Conservation (phyloP, 2,329 filamentous ascomycete species). For the Fusarium phyllophilum region DNA sequence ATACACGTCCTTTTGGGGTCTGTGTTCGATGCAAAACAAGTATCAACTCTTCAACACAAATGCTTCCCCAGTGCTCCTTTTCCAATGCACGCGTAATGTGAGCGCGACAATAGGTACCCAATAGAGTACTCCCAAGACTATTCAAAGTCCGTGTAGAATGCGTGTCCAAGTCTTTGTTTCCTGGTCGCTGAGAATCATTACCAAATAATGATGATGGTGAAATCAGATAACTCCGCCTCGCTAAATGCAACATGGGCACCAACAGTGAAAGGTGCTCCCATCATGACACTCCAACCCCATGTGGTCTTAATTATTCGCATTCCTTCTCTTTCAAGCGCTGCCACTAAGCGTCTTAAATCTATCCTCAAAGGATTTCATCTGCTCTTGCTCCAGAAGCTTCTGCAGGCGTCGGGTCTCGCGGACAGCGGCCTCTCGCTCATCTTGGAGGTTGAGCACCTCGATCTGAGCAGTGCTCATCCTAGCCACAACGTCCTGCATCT, state of each 20-base stretch:
- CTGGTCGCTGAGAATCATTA: constrained; percentile 25
- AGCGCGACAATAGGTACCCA: constrained; percentile 24
- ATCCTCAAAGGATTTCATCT: constrained; percentile 61
- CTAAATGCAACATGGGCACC: constrained; percentile 49
- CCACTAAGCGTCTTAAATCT: constrained; percentile 50
- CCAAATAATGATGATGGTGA: constrained; percentile 36
- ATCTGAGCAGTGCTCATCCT: constrained; percentile 86
- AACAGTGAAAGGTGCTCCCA: constrained; percentile 21
- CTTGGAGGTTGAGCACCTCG: constrained; percentile 82
- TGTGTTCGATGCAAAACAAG: constrained; percentile 24
- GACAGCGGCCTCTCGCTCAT: constrained; percentile 78
- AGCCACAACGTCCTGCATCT: constrained; percentile 84
- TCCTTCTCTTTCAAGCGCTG: constrained; percentile 36
- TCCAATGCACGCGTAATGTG: constrained; percentile 27
- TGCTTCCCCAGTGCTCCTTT: constrained; percentile 26
- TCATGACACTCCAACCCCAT: constrained; percentile 16
- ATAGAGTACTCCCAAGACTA: constrained; percentile 22
- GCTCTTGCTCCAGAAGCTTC: constrained; percentile 71
- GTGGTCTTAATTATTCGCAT: constrained; percentile 8
- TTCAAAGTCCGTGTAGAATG: constrained; percentile 10
- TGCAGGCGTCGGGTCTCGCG: constrained; percentile 77
- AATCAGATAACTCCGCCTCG: constrained; percentile 51
- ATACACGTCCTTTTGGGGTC: constrained; percentile 14
- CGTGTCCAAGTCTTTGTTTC: constrained; percentile 10
- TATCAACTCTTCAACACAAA: constrained; percentile 5